Evolutionary conservation across 1,284 basidiomycete species (phyloP).

Genomic region (Boletus mariae): DNA sequence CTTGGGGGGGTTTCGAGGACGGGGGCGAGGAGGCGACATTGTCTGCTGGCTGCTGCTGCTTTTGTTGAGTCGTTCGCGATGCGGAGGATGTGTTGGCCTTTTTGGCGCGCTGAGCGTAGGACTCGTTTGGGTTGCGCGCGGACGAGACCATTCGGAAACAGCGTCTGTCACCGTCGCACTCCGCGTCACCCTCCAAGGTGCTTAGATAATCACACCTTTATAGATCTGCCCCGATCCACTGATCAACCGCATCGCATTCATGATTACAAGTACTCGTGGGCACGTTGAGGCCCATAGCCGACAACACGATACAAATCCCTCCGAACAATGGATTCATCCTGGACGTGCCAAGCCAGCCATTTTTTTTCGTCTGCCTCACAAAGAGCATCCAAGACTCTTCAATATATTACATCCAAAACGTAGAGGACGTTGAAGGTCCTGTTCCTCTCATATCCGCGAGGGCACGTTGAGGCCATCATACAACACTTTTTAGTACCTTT

Average conservation of each 20-base stretch:
- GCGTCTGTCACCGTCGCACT: constrained; percentile 27
- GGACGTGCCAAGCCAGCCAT: constrained; percentile 13
- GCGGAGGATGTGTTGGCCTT: constrained; percentile 28
- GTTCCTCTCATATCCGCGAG: constrained; percentile 47
- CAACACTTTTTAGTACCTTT: constrained; percentile 44
- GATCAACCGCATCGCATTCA: constrained; percentile 39
- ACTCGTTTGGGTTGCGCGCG: constrained; percentile 40
- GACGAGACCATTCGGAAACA: constrained; percentile 38
- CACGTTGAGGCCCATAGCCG: constrained; percentile 37
- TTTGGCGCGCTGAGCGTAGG: constrained; percentile 62
- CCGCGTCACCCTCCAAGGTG: constrained; percentile 18
- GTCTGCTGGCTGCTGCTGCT: background rate
- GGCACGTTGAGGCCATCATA: constrained; percentile 74
- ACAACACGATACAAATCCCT: constrained; percentile 5
- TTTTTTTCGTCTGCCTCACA: constrained; percentile 20
- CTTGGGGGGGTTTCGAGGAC: constrained; percentile 4
- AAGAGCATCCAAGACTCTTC: constrained; percentile 25
- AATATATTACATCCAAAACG: background rate
- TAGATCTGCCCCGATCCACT: constrained; percentile 18
- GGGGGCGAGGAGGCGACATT: background rate
- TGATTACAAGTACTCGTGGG: constrained; percentile 27
- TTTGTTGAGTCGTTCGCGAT: constrained; percentile 1
- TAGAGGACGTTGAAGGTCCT: constrained; percentile 62
- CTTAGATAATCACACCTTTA: constrained; percentile 15
- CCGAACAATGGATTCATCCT: constrained; percentile 2